These are phyloP conservation scores for Ogataea trehalophila DNA, from an alignment of 805 yeast species.

Conservation along the genomic window DNA sequence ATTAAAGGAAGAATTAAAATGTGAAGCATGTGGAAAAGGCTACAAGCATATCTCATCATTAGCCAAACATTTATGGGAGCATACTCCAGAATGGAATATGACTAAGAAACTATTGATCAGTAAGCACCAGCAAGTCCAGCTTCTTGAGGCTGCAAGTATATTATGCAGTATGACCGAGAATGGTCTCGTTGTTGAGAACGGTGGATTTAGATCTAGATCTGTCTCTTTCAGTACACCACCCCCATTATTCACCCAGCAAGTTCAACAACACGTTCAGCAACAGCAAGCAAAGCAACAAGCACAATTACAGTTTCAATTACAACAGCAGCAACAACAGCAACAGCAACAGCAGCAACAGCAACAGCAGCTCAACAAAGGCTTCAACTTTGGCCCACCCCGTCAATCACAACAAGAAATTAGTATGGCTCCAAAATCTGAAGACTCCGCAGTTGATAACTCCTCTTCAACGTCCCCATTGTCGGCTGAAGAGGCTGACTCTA, in stretches of 20 bases:
- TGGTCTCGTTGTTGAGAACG: constrained; percentile 7
- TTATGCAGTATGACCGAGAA: constrained; percentile 67
- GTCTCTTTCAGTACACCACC: constrained; percentile 17
- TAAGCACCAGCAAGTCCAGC: constrained; percentile 86
- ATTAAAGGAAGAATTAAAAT: constrained; percentile 74
- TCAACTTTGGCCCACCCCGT: not conserved
- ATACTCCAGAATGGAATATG: constrained; percentile 90
- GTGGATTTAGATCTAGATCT: constrained; percentile 14
- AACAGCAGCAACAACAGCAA: constrained; percentile 1
- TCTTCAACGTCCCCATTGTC: not conserved
- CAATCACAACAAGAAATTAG: not conserved
- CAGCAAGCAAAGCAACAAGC: constrained; percentile 3
- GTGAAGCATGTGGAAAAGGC: constrained; percentile 91
- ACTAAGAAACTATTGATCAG: constrained; percentile 75
- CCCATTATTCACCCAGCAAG: constrained; percentile 11
- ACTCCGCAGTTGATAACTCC: too few relatives aligned
- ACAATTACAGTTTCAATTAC: not conserved
- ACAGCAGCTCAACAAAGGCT: constrained; percentile 1
- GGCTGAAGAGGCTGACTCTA: not conserved
- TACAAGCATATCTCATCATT: constrained; percentile 84
- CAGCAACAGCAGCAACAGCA: constrained; percentile 8
- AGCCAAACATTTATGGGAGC: constrained; percentile 90
- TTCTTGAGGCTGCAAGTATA: constrained; percentile 73
- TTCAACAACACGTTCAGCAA: constrained; percentile 4
- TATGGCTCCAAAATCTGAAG: too few relatives aligned